Evolutionary conservation across 1,139 yeast genomes (phyloP).

Genomic region (Petasospora rhodanensis): DNA sequence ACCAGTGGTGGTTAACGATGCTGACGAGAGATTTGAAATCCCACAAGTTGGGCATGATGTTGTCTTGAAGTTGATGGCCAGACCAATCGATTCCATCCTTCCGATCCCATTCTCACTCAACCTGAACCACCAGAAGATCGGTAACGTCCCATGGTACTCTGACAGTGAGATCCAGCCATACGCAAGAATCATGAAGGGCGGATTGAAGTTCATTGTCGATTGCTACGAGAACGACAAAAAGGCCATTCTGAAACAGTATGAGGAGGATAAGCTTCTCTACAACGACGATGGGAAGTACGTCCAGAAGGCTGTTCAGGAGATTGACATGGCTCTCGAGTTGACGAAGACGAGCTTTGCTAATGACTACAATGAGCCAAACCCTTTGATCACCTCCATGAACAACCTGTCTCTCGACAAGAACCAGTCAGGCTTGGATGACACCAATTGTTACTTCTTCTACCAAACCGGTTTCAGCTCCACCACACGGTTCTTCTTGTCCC

Average conservation of each 20-base stretch:
- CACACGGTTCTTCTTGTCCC: conserved; percentile 64
- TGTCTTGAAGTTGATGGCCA: conserved; percentile 64
- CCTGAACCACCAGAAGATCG: conserved; percentile 31
- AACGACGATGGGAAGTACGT: conserved; percentile 58
- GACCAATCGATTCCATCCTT: conserved; percentile 55
- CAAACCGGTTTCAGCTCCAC: conserved; percentile 71
- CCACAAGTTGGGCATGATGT: conserved; percentile 62
- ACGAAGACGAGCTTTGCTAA: conserved; percentile 18
- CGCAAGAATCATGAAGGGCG: conserved; percentile 64
- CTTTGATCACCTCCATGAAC: conserved; percentile 15
- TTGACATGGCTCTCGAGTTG: conserved; percentile 40
- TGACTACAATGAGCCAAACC: conserved; percentile 19
- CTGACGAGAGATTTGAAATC: conserved; percentile 53
- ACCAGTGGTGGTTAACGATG: conserved; percentile 58
- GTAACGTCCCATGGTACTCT: conserved; percentile 40
- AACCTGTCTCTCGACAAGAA: conserved; percentile 19
- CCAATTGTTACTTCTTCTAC: conserved; percentile 51
- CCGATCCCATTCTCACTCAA: conserved; percentile 54
- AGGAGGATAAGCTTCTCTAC: conserved; percentile 54
- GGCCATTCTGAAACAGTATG: conserved; percentile 42
- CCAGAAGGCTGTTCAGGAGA: conserved; percentile 51
- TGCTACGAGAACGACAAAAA: conserved; percentile 56
- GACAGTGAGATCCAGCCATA: conserved; percentile 36
- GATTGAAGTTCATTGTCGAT: conserved; percentile 44
- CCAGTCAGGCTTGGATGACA: conserved; percentile 28